phyloP scores from a whole-genome alignment of 441 rosid species.

The Bocquillonia castaneifolia region DNA sequence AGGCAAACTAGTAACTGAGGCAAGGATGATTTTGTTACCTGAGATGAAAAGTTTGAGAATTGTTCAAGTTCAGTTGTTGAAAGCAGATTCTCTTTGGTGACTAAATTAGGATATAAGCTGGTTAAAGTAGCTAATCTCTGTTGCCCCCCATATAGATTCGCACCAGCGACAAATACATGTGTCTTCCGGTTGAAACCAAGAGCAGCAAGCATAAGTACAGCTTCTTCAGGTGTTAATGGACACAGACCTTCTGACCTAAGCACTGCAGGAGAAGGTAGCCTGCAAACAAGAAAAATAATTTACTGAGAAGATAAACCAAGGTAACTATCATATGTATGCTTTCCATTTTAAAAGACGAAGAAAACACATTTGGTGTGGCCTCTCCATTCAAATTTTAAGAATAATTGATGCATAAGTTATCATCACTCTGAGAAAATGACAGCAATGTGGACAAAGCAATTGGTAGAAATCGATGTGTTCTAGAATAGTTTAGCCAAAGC shows the following conservation, averaged over 20 bases:
- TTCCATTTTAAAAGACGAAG: background rate
- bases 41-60: conserved; percentile 81
- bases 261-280: conserved; percentile 69
- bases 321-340: background rate
- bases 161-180: conserved; percentile 77
- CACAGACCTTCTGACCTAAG: conserved; percentile 85
- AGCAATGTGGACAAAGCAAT: background rate
- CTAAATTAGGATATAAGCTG: conserved; percentile 78
- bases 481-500: background rate
- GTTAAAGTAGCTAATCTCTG: conserved; percentile 66
- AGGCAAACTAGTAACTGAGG: background rate
- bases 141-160: conserved; percentile 77
- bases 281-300: conserved; percentile 30
- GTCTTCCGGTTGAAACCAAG: conserved; percentile 88
- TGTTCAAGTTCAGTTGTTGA: conserved; percentile 72
- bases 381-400: background rate
- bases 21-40: conserved; percentile 39
- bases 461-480: background rate
- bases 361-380: background rate
- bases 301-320: conserved; percentile 1
- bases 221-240: conserved; percentile 94
- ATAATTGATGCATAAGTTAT: background rate
- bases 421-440: background rate
- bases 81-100: conserved; percentile 89
- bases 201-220: conserved; percentile 88